Base-by-base conservation (phyloP, 2,329 filamentous ascomycete genomes). In the Lasiodiplodia theobromae region DNA sequence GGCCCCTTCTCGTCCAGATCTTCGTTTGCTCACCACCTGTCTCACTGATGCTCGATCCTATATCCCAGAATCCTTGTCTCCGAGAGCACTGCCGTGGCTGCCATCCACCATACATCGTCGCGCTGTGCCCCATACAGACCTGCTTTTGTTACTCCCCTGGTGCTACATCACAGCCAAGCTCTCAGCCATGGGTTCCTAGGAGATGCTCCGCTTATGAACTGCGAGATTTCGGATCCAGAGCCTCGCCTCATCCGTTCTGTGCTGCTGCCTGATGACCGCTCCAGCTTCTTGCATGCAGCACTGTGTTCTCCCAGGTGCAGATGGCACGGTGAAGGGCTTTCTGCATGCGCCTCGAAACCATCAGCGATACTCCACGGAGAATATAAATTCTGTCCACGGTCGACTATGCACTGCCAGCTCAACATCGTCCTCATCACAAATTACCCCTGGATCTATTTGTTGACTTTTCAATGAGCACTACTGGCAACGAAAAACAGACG, bases 11-110 rank as follows among this genome's bases (percentile, higher is more conserved):
- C 28, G 52, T 38, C 47, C 47, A 64, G 60, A 37, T 64, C 60
- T 64, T n/a, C 44, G 60, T 52, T 38, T 52, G 14, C n/a, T 52
- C 60, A 64, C 44, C 44, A 64, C 47, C 60, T 52, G 28, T 64
- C 60, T 64, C n/a, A 52, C 44, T 52, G 21, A 10, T 10, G 11
- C 34, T 63, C 31, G 25, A 51, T 25, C 23, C 44, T 63, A 16
- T 49, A 5, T 47, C 11, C 28, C 58, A 12, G 8, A 4, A 62
- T 37, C 58, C 58, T 37, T 51, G 40, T 37, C 40, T 2, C 10
- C 7, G 16, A 23, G 21, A 34, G 7, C 58, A 40, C 40, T 49
- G n/a, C 38, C 44, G 18, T 11, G 23, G 23, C 40, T 28, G 14
- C 3, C 16, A 8, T 37, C 25, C 18, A 49, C 58, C 58, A 51